phyloP scores from a whole-genome alignment of 352 stramenopile species.

The Stramenopiles sp. region DNA sequence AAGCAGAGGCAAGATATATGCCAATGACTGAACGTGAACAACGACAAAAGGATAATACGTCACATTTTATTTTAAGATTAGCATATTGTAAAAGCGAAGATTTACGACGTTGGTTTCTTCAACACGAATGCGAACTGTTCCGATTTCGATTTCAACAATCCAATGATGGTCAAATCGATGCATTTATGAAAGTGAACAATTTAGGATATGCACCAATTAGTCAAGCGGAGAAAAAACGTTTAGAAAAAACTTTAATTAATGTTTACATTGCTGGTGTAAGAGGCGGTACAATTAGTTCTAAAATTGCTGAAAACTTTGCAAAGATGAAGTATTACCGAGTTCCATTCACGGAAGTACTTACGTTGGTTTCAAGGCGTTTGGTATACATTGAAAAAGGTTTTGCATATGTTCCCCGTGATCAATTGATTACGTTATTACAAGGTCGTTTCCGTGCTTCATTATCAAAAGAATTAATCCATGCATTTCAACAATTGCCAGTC shows the following conservation, averaged over 20 bases:
- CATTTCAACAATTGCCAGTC: slow-evolving; percentile 26
- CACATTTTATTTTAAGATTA: slow-evolving; percentile 91
- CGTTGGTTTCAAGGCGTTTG: slow-evolving; percentile 61
- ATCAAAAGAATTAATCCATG: slow-evolving; percentile 15
- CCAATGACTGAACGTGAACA: slow-evolving; percentile 9
- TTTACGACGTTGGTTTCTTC: slow-evolving; percentile 87
- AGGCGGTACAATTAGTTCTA: not conserved
- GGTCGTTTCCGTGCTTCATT: slow-evolving; percentile 43
- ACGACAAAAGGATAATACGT: slow-evolving; percentile 64
- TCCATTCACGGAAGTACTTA: slow-evolving; percentile 82
- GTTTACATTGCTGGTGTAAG: slow-evolving; percentile 1
- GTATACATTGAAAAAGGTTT: slow-evolving; percentile 78
- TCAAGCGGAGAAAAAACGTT: slow-evolving; percentile 49
- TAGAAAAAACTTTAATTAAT: slow-evolving; percentile 42
- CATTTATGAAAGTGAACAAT: slow-evolving; percentile 27
- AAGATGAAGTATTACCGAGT: slow-evolving; percentile 71
- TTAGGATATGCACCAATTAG: slow-evolving; percentile 31
- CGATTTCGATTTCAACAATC: slow-evolving; percentile 37
- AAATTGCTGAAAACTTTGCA: slow-evolving; percentile 19
- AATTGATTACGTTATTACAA: slow-evolving; percentile 80
- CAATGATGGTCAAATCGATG: slow-evolving; percentile 14
- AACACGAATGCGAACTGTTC: slow-evolving; percentile 82
- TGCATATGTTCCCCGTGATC: slow-evolving; percentile 79
- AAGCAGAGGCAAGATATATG: slow-evolving; percentile 46
- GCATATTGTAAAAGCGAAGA: slow-evolving; percentile 93